Conservation (phyloP, 2,329 filamentous ascomycete genomes). For the Penicillium sp. region DNA sequence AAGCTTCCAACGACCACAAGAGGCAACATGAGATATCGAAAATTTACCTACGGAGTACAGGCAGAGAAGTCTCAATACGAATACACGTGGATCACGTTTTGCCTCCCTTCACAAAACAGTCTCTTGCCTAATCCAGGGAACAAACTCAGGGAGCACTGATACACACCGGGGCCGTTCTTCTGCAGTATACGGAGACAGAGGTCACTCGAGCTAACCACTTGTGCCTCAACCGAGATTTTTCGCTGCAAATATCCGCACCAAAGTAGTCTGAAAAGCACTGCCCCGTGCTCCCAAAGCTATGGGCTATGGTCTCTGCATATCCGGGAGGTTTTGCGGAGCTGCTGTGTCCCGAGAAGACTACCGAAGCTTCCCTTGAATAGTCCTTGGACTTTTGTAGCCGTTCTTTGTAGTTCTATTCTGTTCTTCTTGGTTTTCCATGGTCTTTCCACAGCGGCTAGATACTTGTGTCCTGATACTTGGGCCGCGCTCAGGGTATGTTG, state of each 20-base stretch:
- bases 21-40: slow-evolving; percentile 1
- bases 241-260: slow-evolving; percentile 19
- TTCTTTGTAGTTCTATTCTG: neutral
- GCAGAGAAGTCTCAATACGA: slow-evolving; percentile 11
- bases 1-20: slow-evolving; percentile 9
- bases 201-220: slow-evolving; percentile 17
- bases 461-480: slow-evolving; percentile 16
- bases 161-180: slow-evolving; percentile 17
- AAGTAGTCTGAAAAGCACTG: slow-evolving; percentile 16
- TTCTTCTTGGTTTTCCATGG: slow-evolving; percentile 6
- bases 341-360: slow-evolving; percentile 9
- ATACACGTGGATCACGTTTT: slow-evolving; percentile 22
- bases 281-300: slow-evolving; percentile 10
- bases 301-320: slow-evolving; percentile 9
- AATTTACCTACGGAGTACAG: neutral
- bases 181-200: slow-evolving; percentile 10
- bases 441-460: slow-evolving; percentile 14
- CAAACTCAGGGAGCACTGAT: slow-evolving; percentile 7
- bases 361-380: slow-evolving; percentile 18
- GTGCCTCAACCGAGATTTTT: slow-evolving; percentile 7
- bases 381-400: slow-evolving; percentile 8
- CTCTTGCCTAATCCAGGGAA: slow-evolving; percentile 18
- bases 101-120: slow-evolving; percentile 5
- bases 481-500: slow-evolving; percentile 20
- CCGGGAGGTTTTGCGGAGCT: slow-evolving; percentile 1